phyloP scores from a whole-genome alignment of 2,329 filamentous ascomycete genomes.

The Penicillium polonicum region DNA sequence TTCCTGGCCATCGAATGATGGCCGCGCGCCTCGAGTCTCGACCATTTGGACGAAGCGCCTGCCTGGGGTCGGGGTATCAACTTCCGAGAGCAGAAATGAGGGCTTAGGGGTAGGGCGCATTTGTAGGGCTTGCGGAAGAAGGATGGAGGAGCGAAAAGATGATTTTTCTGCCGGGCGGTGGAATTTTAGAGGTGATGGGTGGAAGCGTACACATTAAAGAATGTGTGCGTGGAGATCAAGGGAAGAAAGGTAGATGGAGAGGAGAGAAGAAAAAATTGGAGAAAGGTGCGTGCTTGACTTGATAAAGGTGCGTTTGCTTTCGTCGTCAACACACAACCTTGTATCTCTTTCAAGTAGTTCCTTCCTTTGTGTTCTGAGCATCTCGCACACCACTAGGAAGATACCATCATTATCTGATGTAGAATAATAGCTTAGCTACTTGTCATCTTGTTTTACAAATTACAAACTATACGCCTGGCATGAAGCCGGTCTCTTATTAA shows the following conservation, averaged over 20 bases:
- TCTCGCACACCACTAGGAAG: neutral
- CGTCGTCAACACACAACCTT: neutral
- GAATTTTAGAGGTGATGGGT: neutral
- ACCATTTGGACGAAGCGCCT: conserved; percentile 33
- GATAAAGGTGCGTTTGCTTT: neutral
- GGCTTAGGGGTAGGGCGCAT: conserved; percentile 50
- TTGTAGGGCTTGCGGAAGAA: conserved; percentile 41
- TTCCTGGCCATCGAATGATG: conserved; percentile 32
- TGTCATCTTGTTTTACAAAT: neutral
- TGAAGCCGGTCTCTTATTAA: neutral
- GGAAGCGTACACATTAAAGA: neutral
- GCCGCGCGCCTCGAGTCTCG: conserved; percentile 29
- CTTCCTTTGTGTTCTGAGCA: neutral
- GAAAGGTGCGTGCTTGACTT: neutral
- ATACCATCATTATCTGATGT: neutral
- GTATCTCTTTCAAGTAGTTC: neutral
- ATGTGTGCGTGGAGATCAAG: neutral
- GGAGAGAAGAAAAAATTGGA: neutral
- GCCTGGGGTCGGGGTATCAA: conserved; percentile 26
- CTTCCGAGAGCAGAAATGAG: conserved; percentile 50
- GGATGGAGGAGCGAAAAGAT: conserved; percentile 21
- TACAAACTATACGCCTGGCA: too few relatives aligned
- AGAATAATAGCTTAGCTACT: neutral
- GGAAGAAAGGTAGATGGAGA: neutral
- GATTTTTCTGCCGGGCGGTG: conserved; percentile 22